phyloP scores from a whole-genome alignment of 345 rosid genomes.

The Streptanthus diversifolius region DNA sequence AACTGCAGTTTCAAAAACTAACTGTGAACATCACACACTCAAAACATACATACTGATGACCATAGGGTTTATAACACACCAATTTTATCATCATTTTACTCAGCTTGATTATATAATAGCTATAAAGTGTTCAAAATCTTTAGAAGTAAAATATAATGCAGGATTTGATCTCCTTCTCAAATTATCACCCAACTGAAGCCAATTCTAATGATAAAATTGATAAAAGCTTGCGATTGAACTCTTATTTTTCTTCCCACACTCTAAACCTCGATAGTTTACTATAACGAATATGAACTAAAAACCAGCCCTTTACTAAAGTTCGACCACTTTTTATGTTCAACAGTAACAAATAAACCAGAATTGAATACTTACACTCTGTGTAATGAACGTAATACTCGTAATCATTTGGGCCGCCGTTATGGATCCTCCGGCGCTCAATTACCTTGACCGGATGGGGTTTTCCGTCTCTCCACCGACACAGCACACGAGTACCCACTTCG shows the following conservation, averaged over 20 bases:
- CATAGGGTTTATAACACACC: neutral
- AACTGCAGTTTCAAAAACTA: slow-evolving; percentile 42
- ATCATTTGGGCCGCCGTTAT: slow-evolving; percentile 48
- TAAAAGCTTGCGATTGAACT: neutral
- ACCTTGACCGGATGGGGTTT: slow-evolving; percentile 95
- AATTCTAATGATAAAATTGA: neutral
- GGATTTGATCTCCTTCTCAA: neutral
- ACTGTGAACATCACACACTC: neutral
- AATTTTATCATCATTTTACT: neutral
- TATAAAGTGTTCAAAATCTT: neutral
- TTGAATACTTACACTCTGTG: slow-evolving; percentile 77
- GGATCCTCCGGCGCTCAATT: slow-evolving; percentile 79
- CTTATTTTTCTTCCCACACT: too few relatives aligned
- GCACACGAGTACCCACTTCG: slow-evolving; percentile 94
- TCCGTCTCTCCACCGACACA: slow-evolving; percentile 98
- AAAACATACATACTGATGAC: neutral
- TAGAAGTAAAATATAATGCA: neutral
- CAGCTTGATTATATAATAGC: neutral
- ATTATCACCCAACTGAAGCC: neutral
- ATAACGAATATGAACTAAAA: too few relatives aligned
- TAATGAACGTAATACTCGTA: slow-evolving; percentile 99
- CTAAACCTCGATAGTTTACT: too few relatives aligned
- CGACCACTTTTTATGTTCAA: too few relatives aligned
- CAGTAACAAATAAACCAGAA: too few relatives aligned
- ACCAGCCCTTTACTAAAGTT: too few relatives aligned